A percentile compares a stretch with the other conserved stretches of the same genome.
phyloP scores from a whole-genome alignment of 176 grass and related monocot genomes.

The Cymbopogon citratus region DNA sequence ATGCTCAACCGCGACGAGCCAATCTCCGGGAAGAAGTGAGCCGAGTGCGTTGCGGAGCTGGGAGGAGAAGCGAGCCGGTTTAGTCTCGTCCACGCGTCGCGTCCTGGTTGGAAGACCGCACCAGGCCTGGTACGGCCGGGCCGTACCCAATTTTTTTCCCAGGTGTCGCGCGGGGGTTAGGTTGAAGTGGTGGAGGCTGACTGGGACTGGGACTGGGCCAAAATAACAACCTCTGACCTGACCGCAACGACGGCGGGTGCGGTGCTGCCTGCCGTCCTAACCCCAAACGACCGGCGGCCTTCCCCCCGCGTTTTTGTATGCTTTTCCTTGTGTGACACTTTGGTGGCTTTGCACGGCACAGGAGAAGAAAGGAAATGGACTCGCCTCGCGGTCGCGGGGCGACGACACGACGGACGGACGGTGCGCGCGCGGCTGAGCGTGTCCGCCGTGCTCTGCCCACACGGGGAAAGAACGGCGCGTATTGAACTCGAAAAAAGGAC shows the following conservation, averaged over 20 bases:
- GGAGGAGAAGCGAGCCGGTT: too few species aligned
- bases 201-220: too few species aligned
- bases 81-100: too few species aligned
- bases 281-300: background rate
- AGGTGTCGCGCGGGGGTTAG: constrained; percentile 8
- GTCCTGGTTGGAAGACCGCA: too few species aligned
- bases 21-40: background rate
- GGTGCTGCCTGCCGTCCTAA: background rate
- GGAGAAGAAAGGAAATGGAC: background rate
- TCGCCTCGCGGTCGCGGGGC: too few species aligned
- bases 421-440: background rate
- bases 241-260: background rate
- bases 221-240: background rate
- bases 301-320: background rate
- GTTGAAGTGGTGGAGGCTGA: constrained; percentile 18
- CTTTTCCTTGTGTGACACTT: background rate
- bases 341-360: background rate
- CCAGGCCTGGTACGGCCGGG: too few species aligned
- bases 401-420: background rate
- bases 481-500: too few species aligned
- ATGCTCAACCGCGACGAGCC: background rate
- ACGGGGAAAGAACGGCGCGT: background rate
- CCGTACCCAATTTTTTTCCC: too few species aligned
- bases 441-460: background rate
- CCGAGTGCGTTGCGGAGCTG: too few species aligned